These are phyloP conservation scores for Claviceps humidiphila DNA, from an alignment of 2,329 filamentous ascomycete species.

Conservation along the genomic window DNA sequence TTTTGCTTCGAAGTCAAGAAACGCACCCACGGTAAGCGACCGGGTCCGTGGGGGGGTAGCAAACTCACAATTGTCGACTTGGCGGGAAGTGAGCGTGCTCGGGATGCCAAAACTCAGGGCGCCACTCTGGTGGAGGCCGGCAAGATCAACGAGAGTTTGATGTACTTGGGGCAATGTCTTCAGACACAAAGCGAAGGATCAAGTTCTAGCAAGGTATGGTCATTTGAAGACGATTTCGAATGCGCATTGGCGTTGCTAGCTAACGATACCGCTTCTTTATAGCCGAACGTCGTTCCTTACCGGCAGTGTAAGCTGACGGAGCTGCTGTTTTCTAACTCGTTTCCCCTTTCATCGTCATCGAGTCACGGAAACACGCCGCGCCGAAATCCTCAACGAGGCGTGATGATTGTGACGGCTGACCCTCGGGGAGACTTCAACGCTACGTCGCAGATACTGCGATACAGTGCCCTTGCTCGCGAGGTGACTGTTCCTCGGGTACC, in stretches of 20 bases:
- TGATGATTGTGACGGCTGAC: slow-evolving; percentile 96
- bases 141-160: slow-evolving; percentile 96
- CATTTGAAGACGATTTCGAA: neutral
- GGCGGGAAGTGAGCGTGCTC: slow-evolving; percentile 83
- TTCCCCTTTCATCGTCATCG: slow-evolving; percentile 44
- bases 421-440: slow-evolving; percentile 90
- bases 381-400: slow-evolving; percentile 67
- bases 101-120: slow-evolving; percentile 87
- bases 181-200: slow-evolving; percentile 83
- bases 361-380: slow-evolving; percentile 25
- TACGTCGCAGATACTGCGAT: slow-evolving; percentile 88
- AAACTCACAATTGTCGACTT: slow-evolving; percentile 82
- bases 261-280: neutral
- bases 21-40: slow-evolving; percentile 33
- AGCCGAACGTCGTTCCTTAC: slow-evolving; percentile 65
- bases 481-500: slow-evolving; percentile 84
- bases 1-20: slow-evolving; percentile 94
- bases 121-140: slow-evolving; percentile 88
- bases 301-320: slow-evolving; percentile 78
- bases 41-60: slow-evolving; percentile 58
- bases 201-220: slow-evolving; percentile 54
- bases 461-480: slow-evolving; percentile 83
- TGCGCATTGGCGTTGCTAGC: neutral
- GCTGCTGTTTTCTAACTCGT: slow-evolving; percentile 78
- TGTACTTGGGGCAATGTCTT: slow-evolving; percentile 95